Percentiles rank a stretch among this genome's conserved stretches.
phyloP scores from a whole-genome alignment of 2,329 filamentous ascomycete species.

The Fusarium euwallaceae region DNA sequence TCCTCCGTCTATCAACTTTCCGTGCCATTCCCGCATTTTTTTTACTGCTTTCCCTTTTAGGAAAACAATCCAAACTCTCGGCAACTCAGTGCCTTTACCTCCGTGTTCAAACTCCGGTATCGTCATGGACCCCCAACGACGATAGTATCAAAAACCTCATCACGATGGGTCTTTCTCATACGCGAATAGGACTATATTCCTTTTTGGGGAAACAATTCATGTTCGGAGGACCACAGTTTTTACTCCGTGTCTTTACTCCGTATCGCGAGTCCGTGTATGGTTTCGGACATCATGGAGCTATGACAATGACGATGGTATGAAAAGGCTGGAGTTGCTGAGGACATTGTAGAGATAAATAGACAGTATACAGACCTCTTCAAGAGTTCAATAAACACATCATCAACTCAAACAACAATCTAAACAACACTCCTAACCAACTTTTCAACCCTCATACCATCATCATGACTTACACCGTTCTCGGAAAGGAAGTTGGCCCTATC shows the following conservation, averaged over 20 bases:
- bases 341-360: slow-evolving; percentile 20
- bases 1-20: background rate
- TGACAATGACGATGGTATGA: background rate
- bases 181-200: slow-evolving; percentile 10
- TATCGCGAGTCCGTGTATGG: background rate
- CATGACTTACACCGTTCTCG: slow-evolving; percentile 43
- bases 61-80: slow-evolving; percentile 26
- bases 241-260: background rate
- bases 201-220: background rate
- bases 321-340: background rate
- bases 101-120: slow-evolving; percentile 11
- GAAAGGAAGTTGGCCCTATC: slow-evolving; percentile 41
- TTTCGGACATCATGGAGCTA: background rate
- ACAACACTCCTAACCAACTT: background rate
- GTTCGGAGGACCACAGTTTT: background rate
- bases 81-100: slow-evolving; percentile 4
- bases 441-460: slow-evolving; percentile 3
- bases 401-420: background rate
- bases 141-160: background rate
- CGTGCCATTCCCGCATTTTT: background rate
- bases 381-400: background rate
- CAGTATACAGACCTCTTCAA: background rate
- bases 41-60: slow-evolving; percentile 33
- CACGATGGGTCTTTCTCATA: background rate
- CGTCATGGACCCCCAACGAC: background rate